Evolutionary conservation across 768 basidiomycete species (phyloP).

Genomic region (Rhodotorula paludigena): DNA sequence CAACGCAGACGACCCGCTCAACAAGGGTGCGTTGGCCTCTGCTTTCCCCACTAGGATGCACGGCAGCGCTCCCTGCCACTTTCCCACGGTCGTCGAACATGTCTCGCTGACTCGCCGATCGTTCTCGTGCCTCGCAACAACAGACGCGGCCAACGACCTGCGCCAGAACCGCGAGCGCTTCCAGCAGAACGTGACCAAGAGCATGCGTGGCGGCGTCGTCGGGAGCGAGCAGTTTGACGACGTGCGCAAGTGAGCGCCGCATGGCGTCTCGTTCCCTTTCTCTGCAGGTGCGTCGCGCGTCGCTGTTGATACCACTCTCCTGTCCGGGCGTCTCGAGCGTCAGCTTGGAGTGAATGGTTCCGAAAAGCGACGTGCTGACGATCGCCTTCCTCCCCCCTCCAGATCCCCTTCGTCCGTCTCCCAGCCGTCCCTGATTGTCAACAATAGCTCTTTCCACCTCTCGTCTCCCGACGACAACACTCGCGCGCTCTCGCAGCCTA

Average conservation of each 20-base stretch:
- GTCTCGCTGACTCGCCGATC: background rate
- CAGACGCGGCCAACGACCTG: slow-evolving; percentile 95
- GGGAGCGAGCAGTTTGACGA: slow-evolving; percentile 74
- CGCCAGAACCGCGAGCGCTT: slow-evolving; percentile 81
- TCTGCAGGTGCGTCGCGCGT: too few relatives aligned
- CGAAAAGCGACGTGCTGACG: too few relatives aligned
- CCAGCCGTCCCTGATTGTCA: background rate
- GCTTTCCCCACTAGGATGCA: too few relatives aligned
- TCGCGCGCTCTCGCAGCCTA: background rate
- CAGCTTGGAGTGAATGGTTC: too few relatives aligned
- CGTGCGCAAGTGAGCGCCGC: slow-evolving; percentile 49
- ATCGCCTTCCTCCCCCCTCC: background rate
- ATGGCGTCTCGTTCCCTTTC: background rate
- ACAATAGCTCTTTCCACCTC: background rate
- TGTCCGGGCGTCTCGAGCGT: too few relatives aligned
- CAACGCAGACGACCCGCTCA: slow-evolving; percentile 95
- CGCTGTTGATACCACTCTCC: too few relatives aligned
- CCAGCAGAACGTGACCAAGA: slow-evolving; percentile 71
- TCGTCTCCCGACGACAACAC: too few relatives aligned
- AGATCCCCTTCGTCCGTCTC: background rate
- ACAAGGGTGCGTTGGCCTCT: slow-evolving; percentile 69
- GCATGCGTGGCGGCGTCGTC: slow-evolving; percentile 76
- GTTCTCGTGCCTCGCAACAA: background rate
- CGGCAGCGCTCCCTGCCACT: too few relatives aligned
- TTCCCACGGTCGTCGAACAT: too few relatives aligned